Evolutionary conservation across 2,329 filamentous ascomycete genomes (phyloP).

Genomic region (Epichloe glyceriae): DNA sequence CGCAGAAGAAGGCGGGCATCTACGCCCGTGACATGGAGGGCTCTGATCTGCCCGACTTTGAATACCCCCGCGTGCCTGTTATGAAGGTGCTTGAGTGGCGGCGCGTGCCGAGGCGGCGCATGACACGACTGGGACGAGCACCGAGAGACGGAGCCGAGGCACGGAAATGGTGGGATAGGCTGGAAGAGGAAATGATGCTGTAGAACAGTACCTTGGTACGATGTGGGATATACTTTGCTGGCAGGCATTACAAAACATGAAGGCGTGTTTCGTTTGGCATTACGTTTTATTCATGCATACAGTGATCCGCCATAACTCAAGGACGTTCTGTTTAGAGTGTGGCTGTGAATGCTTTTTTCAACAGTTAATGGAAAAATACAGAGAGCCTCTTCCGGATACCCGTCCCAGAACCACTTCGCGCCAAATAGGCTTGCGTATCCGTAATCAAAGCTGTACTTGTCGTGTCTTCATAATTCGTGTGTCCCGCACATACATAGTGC

Average conservation of each 20-base stretch:
- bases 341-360: not conserved
- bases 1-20: conserved; percentile 12
- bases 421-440: not conserved
- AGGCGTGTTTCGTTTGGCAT: too few species aligned
- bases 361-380: not conserved
- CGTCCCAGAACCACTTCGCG: not conserved
- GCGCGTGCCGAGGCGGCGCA: conserved; percentile 13
- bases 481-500: not conserved
- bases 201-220: conserved; percentile 8
- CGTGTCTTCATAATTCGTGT: not conserved
- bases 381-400: not conserved
- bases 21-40: conserved; percentile 7
- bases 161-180: conserved; percentile 16
- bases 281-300: too few species aligned
- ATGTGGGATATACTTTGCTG: not conserved
- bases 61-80: conserved; percentile 12
- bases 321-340: too few species aligned
- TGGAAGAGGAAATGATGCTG: conserved; percentile 18
- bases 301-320: too few species aligned
- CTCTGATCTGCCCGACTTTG: conserved; percentile 9
- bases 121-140: conserved; percentile 8
- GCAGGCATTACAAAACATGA: too few species aligned
- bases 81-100: conserved; percentile 15
- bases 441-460: not conserved
- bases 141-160: conserved; percentile 11